Conservation (phyloP, 2,329 filamentous ascomycete genomes). For the Acarospora socialis region DNA sequence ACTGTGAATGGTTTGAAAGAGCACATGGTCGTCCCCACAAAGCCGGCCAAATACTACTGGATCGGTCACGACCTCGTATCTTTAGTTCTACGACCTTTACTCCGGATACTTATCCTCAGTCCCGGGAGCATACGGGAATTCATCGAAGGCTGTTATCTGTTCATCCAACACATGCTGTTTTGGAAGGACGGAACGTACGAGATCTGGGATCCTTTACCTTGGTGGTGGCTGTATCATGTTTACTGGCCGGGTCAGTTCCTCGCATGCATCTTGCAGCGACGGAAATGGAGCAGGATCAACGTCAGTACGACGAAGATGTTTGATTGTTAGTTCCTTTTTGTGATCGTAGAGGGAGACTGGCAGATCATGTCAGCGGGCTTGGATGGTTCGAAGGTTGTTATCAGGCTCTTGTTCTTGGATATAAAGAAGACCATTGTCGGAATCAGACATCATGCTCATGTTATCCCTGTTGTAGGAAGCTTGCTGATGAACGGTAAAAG, state of each 20-base stretch:
- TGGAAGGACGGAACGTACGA: slow-evolving; percentile 39
- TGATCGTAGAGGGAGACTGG: background rate
- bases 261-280: slow-evolving; percentile 29
- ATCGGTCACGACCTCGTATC: slow-evolving; percentile 50
- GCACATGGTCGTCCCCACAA: slow-evolving; percentile 15
- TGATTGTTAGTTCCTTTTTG: too few species aligned
- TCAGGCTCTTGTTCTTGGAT: too few species aligned
- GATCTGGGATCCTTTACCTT: slow-evolving; percentile 36
- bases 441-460: too few species aligned
- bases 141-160: slow-evolving; percentile 17
- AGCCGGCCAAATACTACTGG: slow-evolving; percentile 41
- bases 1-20: slow-evolving; percentile 7
- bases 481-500: too few species aligned
- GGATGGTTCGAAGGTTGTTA: too few species aligned
- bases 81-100: slow-evolving; percentile 35
- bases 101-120: slow-evolving; percentile 13
- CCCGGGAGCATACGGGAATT: slow-evolving; percentile 11
- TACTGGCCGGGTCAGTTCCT: slow-evolving; percentile 40
- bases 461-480: too few species aligned
- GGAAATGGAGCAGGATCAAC: slow-evolving; percentile 50
- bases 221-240: slow-evolving; percentile 37
- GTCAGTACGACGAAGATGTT: slow-evolving; percentile 53
- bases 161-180: slow-evolving; percentile 28
- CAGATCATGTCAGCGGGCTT: too few species aligned
- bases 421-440: too few species aligned